Base-by-base conservation (phyloP, 768 basidiomycete genomes). In the Mycena amicta region DNA sequence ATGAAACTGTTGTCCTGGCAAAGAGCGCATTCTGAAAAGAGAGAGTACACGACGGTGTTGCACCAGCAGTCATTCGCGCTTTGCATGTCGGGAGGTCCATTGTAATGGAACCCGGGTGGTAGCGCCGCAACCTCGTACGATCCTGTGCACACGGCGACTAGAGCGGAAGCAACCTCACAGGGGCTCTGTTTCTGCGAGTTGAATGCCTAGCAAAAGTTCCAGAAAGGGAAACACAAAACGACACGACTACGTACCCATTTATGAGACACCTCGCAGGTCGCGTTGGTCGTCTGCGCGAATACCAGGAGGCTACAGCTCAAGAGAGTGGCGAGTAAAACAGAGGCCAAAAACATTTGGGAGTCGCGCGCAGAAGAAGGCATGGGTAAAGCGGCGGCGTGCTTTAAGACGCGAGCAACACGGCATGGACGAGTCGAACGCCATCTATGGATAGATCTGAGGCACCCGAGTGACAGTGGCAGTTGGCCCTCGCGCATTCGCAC, bases 181-280 rank as follows among this genome's bases (percentile, higher is more conserved):
- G 77, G 75, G 33, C 69, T 79, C 58, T 83, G 76, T 43, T 68
- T 68, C 50, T 74, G 72, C 23, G 80, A 80, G 56, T 85, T 85
- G 41, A 66, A 74, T 30, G 74, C 73, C 78, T 79, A 53, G 8
- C 16, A n/a, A 29, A 45, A 16, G 20, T 33, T 50, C 53, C 8
- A 53, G 49, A 22, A 52, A 18, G 27, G 5, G 46, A 28, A 8
- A 5, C 3, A 50, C 5, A 33, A 51, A 55, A 3, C 45, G 28
- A 12, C 45, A 25, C 27, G 26, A 50, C 20, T 45, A 67, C 69
- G 27, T 40, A 78, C 79, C 78, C 78, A 80, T 59, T 70, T 60
- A 60, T 77, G 78, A 61, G 72, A 75, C 20, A 75, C 72, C 57
- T 76, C 68, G 55, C 78, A 81, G 28, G 70, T 73, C 8, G 74